phyloP scores from a whole-genome alignment of 768 basidiomycete genomes.

The Pulveroboletus sp. region DNA sequence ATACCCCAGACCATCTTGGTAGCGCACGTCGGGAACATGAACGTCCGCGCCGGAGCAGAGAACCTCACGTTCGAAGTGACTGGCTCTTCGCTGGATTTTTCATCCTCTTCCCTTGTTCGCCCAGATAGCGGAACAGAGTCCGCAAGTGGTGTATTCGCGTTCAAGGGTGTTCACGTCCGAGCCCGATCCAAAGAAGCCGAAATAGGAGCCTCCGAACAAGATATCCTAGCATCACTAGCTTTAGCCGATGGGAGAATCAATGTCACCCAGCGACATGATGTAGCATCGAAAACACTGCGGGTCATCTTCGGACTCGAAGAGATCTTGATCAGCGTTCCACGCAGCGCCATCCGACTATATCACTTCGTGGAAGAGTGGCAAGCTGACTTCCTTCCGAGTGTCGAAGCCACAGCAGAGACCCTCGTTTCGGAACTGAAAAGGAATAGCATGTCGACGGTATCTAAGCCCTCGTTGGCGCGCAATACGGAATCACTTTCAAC shows the following conservation, averaged over 20 bases:
- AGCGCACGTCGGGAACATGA: constrained; percentile 42
- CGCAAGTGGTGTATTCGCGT: constrained; percentile 45
- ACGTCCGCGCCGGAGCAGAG: constrained; percentile 65
- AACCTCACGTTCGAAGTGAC: constrained; percentile 66
- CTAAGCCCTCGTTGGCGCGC: constrained; percentile 26
- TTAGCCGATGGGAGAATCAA: constrained; percentile 47
- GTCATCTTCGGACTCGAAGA: constrained; percentile 44
- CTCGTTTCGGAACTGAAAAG: constrained; percentile 63
- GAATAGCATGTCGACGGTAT: constrained; percentile 35
- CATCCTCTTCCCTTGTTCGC: constrained; percentile 17
- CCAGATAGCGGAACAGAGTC: constrained; percentile 34
- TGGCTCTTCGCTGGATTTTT: constrained; percentile 29
- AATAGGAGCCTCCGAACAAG: constrained; percentile 41
- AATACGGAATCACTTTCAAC: constrained; percentile 5
- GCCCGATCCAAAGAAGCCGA: constrained; percentile 51
- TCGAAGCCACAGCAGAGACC: constrained; percentile 64
- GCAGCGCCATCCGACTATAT: constrained; percentile 77
- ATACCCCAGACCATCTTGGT: constrained; percentile 36
- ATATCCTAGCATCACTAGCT: constrained; percentile 60
- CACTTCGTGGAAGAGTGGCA: constrained; percentile 82
- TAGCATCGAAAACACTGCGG: constrained; percentile 37
- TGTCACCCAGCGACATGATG: constrained; percentile 47
- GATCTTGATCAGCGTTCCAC: constrained; percentile 62
- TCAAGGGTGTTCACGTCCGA: constrained; percentile 53
- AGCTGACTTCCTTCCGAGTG: constrained; percentile 71